phyloP scores from a whole-genome alignment of 768 basidiomycete genomes.

The Termitomyces eurrhizus region DNA sequence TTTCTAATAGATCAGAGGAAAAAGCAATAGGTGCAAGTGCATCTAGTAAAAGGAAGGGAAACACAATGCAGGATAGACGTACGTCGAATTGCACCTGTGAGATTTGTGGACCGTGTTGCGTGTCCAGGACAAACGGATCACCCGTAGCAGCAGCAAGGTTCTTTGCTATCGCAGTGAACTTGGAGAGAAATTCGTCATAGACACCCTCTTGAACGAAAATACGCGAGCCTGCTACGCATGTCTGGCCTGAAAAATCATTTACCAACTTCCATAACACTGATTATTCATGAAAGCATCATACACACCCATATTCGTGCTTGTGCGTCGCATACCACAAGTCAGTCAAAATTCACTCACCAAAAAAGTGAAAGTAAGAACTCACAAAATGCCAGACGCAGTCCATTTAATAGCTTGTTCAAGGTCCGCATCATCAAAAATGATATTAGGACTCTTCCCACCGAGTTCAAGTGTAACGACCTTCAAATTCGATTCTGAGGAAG shows the following conservation, averaged over 20 bases:
- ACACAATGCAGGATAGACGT: constrained; percentile 19
- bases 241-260: constrained; percentile 34
- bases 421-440: constrained; percentile 74
- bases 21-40: not conserved
- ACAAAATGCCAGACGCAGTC: constrained; percentile 76
- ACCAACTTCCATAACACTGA: not conserved
- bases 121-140: constrained; percentile 56
- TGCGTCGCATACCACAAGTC: not conserved
- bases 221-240: constrained; percentile 79
- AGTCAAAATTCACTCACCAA: not conserved
- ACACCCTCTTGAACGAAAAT: constrained; percentile 78
- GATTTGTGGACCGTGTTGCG: constrained; percentile 70
- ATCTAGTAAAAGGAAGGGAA: not conserved
- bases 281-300: not conserved
- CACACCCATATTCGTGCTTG: constrained; percentile 35
- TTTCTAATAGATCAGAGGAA: not conserved
- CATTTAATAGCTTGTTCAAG: constrained; percentile 70
- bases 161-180: constrained; percentile 48
- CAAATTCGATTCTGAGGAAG: constrained; percentile 75
- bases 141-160: constrained; percentile 47
- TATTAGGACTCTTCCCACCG: constrained; percentile 69
- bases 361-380: constrained; percentile 21
- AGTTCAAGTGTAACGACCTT: constrained; percentile 84
- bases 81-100: constrained; percentile 68
- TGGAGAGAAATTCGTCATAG: constrained; percentile 73